These are phyloP conservation scores for Penicillium macrosclerotiorum DNA, from an alignment of 495 filamentous ascomycete genomes.

Conservation along the genomic window DNA sequence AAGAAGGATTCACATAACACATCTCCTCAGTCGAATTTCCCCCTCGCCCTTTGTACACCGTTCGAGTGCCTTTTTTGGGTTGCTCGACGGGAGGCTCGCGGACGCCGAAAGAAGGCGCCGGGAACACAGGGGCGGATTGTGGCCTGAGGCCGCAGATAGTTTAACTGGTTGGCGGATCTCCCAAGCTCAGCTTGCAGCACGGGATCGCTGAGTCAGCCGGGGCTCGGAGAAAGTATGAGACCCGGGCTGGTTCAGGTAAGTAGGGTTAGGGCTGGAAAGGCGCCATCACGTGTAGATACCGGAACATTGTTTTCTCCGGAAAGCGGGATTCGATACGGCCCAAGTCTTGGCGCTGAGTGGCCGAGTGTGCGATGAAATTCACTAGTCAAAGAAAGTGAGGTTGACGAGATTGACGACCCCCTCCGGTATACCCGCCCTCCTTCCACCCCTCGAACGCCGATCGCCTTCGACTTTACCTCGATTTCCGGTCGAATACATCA, in stretches of 20 bases:
- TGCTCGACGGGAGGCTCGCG: neutral
- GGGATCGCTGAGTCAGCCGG: conserved; percentile 4
- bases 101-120: neutral
- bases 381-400: conserved; percentile 39
- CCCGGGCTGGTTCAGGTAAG: neutral
- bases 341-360: conserved; percentile 39
- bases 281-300: conserved; percentile 35
- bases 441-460: conserved; percentile 26
- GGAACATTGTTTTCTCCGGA: conserved; percentile 26
- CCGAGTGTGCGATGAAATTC: conserved; percentile 52
- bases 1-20: neutral
- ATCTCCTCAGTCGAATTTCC: neutral
- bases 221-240: conserved; percentile 7
- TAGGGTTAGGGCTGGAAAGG: conserved; percentile 31
- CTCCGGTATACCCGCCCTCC: conserved; percentile 40
- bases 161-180: too few species aligned
- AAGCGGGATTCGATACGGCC: conserved; percentile 26
- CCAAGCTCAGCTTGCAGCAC: neutral
- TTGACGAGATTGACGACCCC: conserved; percentile 38
- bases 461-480: conserved; percentile 17
- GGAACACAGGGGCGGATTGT: neutral
- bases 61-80: neutral
- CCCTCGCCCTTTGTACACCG: neutral
- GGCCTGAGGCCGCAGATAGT: conserved; percentile 6
- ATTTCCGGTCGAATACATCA: conserved; percentile 14